phyloP scores from a whole-genome alignment of 2,329 filamentous ascomycete genomes.

The Penicillium thymicola region DNA sequence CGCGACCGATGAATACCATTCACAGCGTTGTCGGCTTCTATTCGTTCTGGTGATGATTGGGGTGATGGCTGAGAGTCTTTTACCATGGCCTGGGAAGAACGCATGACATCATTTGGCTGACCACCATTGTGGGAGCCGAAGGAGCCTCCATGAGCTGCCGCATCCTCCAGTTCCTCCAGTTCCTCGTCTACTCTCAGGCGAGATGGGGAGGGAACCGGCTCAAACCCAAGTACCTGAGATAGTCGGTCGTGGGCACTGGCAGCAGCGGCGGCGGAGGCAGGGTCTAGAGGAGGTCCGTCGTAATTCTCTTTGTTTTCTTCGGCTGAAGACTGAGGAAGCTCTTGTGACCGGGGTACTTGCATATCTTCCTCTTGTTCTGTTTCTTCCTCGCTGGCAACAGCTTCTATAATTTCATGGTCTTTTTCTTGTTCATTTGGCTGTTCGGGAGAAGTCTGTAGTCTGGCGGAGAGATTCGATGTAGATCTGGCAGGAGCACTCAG shows the following conservation, averaged over 20 bases:
- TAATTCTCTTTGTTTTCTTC: conserved; percentile 51
- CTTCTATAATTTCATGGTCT: conserved; percentile 18
- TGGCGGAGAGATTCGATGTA: background rate
- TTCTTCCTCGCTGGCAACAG: conserved; percentile 42
- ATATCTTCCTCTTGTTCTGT: conserved; percentile 47
- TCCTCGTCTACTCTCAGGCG: conserved; percentile 4
- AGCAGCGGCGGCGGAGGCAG: conserved; percentile 30
- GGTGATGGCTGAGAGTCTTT: conserved; percentile 39
- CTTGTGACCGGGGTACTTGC: conserved; percentile 29
- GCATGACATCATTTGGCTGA: conserved; percentile 8
- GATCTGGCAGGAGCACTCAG: conserved; percentile 34
- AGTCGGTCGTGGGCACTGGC: conserved; percentile 38
- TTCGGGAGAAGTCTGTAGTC: conserved; percentile 2
- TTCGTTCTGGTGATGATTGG: conserved; percentile 19
- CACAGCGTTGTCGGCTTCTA: background rate
- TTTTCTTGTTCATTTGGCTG: conserved; percentile 11
- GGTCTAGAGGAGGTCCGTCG: conserved; percentile 26
- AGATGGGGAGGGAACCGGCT: conserved; percentile 18
- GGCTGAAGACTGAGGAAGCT: conserved; percentile 25
- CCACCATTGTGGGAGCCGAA: conserved; percentile 4
- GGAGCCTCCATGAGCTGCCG: background rate
- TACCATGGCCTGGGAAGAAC: conserved; percentile 36
- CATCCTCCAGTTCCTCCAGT: background rate
- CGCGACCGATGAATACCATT: background rate
- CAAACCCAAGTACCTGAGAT: conserved; percentile 36